Evolutionary conservation across 768 basidiomycete species (phyloP).

Genomic region (Leccinum rimulosum): DNA sequence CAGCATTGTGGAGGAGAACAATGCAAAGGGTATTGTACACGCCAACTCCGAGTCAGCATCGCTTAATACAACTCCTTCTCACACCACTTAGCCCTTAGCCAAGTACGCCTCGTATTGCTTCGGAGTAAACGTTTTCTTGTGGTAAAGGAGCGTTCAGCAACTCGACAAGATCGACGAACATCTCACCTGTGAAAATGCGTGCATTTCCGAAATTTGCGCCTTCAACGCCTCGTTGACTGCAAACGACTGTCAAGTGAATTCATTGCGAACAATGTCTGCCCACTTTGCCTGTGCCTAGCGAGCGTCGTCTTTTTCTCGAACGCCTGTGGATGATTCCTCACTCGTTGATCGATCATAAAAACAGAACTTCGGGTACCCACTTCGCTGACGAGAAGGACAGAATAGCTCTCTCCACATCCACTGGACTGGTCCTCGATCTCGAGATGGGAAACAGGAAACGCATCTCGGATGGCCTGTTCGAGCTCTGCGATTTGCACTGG

Average conservation of each 20-base stretch:
- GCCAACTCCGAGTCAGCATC: neutral
- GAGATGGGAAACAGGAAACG: slow-evolving; percentile 62
- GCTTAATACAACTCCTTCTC: neutral
- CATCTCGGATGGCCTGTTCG: slow-evolving; percentile 60
- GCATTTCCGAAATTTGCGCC: slow-evolving; percentile 72
- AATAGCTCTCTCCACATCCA: slow-evolving; percentile 80
- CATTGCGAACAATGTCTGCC: slow-evolving; percentile 18
- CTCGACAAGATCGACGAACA: neutral
- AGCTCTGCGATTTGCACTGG: slow-evolving; percentile 55
- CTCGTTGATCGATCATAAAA: neutral
- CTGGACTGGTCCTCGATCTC: slow-evolving; percentile 76
- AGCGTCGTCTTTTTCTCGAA: slow-evolving; percentile 83
- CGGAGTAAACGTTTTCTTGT: slow-evolving; percentile 71
- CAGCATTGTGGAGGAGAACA: slow-evolving; percentile 4
- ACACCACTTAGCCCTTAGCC: slow-evolving; percentile 27
- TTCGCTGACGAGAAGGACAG: slow-evolving; percentile 74
- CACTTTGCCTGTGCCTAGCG: slow-evolving; percentile 70
- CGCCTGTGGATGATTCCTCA: slow-evolving; percentile 38
- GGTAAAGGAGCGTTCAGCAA: neutral
- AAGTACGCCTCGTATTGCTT: slow-evolving; percentile 57
- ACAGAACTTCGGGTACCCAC: slow-evolving; percentile 36
- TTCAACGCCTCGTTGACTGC: slow-evolving; percentile 78
- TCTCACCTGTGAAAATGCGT: slow-evolving; percentile 84
- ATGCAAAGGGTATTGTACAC: slow-evolving; percentile 1
- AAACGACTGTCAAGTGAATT: slow-evolving; percentile 4